These are phyloP conservation scores for Oemleria cerasiformis DNA, from an alignment of 306 rosid species.

Conservation along the genomic window DNA sequence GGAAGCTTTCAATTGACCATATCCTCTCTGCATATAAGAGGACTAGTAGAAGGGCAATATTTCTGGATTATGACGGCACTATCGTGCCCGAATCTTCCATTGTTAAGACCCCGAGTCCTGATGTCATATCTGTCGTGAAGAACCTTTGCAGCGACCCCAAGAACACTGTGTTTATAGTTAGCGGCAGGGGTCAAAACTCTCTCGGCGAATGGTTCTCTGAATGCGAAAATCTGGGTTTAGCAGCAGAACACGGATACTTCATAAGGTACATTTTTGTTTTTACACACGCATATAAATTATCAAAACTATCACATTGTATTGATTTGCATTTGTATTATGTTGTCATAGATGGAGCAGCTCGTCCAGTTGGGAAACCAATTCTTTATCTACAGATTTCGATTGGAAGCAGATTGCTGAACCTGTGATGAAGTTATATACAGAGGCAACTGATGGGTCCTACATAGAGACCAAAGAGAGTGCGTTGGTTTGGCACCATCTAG, in stretches of 20 bases:
- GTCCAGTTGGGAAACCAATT: conserved; percentile 56
- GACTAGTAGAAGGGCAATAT: conserved; percentile 64
- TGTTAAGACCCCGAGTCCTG: conserved; percentile 50
- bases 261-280: conserved; percentile 41
- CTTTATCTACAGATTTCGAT: conserved; percentile 27
- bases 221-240: conserved; percentile 79
- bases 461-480: conserved; percentile 76
- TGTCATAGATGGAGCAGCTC: conserved; percentile 58
- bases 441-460: conserved; percentile 61
- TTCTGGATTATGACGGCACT: conserved; percentile 92
- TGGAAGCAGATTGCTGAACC: conserved; percentile 69
- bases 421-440: conserved; percentile 57
- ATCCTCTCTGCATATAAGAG: conserved; percentile 64
- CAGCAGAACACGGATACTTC: conserved; percentile 93
- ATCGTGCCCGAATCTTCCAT: conserved; percentile 63
- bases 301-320: not conserved
- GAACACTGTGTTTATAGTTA: conserved; percentile 79
- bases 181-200: conserved; percentile 67
- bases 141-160: conserved; percentile 62
- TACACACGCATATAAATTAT: not conserved
- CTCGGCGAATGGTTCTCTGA: conserved; percentile 65
- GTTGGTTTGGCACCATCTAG: conserved; percentile 66
- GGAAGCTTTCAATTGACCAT: conserved; percentile 65
- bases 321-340: conserved; percentile 19
- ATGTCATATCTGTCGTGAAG: conserved; percentile 62